phyloP scores from a whole-genome alignment of 306 rosid genomes.

The Lablab purpureus region DNA sequence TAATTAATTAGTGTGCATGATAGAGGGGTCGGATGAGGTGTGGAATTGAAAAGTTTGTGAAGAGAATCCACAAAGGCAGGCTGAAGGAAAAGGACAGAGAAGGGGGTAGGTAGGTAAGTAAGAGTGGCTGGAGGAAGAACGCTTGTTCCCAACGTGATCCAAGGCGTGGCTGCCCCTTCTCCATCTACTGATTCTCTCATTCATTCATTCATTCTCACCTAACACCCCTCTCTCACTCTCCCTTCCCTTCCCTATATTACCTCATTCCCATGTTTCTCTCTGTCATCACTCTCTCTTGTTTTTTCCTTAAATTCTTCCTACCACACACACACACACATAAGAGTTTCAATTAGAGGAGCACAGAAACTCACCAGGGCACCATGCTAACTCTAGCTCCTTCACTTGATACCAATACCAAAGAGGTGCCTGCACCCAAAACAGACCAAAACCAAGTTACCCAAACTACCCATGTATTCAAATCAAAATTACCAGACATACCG shows the following conservation, averaged over 20 bases:
- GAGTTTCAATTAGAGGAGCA: too few species aligned
- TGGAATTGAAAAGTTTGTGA: not conserved
- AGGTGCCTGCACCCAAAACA: not conserved
- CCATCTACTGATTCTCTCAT: slow-evolving; percentile 28
- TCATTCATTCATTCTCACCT: slow-evolving; percentile 41
- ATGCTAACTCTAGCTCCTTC: slow-evolving; percentile 66
- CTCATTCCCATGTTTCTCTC: not conserved
- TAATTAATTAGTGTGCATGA: too few species aligned
- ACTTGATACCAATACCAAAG: slow-evolving; percentile 59
- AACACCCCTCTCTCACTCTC: slow-evolving; percentile 5
- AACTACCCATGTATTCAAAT: slow-evolving; percentile 57
- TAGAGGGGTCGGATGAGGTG: not conserved
- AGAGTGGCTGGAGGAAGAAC: slow-evolving; percentile 40
- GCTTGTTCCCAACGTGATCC: slow-evolving; percentile 44
- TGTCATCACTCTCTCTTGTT: not conserved
- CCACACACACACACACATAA: too few species aligned
- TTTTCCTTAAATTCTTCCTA: too few species aligned
- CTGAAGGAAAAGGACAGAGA: slow-evolving; percentile 29
- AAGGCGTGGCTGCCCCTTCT: not conserved
- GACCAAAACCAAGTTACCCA: not conserved
- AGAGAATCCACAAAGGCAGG: not conserved
- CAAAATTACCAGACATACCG: slow-evolving; percentile 75
- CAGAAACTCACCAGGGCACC: too few species aligned
- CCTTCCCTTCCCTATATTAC: slow-evolving; percentile 10
- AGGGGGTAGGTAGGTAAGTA: slow-evolving; percentile 53